phyloP scores from a whole-genome alignment of 108 stramenopile genomes.

The Nitzschia sp. region DNA sequence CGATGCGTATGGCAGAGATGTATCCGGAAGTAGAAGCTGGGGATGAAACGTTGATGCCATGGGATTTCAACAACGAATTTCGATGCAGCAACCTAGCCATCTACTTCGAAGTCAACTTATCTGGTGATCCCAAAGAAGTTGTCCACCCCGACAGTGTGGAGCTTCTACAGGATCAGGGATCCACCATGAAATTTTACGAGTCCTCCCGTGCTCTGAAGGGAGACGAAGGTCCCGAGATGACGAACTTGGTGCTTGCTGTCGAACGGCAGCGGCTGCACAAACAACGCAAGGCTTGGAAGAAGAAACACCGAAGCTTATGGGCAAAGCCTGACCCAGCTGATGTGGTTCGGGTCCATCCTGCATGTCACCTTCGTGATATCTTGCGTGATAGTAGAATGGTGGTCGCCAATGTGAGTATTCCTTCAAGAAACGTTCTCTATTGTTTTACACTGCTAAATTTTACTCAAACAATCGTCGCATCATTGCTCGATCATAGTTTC shows the following conservation, averaged over 20 bases:
- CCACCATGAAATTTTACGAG: constrained; percentile 85
- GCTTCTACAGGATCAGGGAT: constrained; percentile 61
- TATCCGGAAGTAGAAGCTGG: constrained; percentile 81
- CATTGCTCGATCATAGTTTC: constrained; percentile 37
- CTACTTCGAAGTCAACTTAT: constrained; percentile 85
- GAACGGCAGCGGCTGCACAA: constrained; percentile 80
- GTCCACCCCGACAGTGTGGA: constrained; percentile 83
- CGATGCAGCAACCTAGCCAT: constrained; percentile 81
- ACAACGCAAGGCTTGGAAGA: constrained; percentile 84
- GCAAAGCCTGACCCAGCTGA: constrained; percentile 65
- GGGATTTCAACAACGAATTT: constrained; percentile 90
- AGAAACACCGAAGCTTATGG: constrained; percentile 78
- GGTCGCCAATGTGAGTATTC: constrained; percentile 64
- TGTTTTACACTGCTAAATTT: no score
- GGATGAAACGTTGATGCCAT: constrained; percentile 63
- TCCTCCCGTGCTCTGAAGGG: constrained; percentile 84
- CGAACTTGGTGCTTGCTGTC: constrained; percentile 63
- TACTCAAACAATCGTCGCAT: no score
- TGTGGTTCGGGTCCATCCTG: constrained; percentile 85
- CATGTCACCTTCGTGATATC: constrained; percentile 58
- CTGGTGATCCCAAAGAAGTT: constrained; percentile 15
- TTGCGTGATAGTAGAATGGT: constrained; percentile 67
- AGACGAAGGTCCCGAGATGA: constrained; percentile 86
- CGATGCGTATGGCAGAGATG: constrained; percentile 83
- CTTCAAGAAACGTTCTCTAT: not conserved